Conservation (phyloP, 108 stramenopile genomes). For the Skeletonema costatum region DNA sequence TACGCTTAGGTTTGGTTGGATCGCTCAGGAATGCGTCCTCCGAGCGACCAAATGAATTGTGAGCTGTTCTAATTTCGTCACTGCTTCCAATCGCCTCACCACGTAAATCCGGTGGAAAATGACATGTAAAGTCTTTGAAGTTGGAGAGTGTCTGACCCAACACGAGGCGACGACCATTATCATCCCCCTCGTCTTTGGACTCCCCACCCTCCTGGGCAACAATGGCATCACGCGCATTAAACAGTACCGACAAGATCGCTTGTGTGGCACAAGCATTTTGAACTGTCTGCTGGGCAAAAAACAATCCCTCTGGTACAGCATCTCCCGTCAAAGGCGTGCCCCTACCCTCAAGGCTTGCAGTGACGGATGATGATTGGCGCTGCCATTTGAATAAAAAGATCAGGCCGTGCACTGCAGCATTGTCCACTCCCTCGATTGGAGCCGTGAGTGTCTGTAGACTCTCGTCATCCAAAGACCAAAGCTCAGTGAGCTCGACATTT, state of each 20-base stretch:
- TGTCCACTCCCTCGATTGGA: conserved; percentile 33
- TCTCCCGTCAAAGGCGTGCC: conserved; percentile 39
- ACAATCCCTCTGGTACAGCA: conserved; percentile 66
- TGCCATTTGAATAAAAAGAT: conserved; percentile 95
- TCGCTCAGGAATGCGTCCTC: conserved; percentile 87
- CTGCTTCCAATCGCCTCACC: conserved; percentile 87
- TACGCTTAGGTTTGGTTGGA: conserved; percentile 30
- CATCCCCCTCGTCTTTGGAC: conserved; percentile 16
- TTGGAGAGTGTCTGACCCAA: conserved; percentile 76
- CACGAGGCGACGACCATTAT: conserved; percentile 39
- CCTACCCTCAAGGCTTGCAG: background rate
- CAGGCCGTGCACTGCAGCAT: conserved; percentile 78
- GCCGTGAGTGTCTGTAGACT: conserved; percentile 33
- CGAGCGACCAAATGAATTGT: conserved; percentile 89
- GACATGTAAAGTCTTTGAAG: conserved; percentile 80
- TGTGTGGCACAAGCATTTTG: conserved; percentile 96
- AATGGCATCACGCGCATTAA: conserved; percentile 59
- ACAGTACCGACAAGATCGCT: conserved; percentile 81
- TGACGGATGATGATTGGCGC: conserved; percentile 15
- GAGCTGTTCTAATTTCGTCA: conserved; percentile 85
- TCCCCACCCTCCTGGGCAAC: background rate
- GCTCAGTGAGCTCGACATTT: conserved; percentile 78
- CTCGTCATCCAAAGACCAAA: conserved; percentile 84
- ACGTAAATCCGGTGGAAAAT: conserved; percentile 83
- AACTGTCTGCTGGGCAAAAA: conserved; percentile 90